Evolutionary conservation across 306 rosid genomes (phyloP), one percentile per base, ranked within the genome.

Genomic region (Acacia melanoxylon): DNA sequence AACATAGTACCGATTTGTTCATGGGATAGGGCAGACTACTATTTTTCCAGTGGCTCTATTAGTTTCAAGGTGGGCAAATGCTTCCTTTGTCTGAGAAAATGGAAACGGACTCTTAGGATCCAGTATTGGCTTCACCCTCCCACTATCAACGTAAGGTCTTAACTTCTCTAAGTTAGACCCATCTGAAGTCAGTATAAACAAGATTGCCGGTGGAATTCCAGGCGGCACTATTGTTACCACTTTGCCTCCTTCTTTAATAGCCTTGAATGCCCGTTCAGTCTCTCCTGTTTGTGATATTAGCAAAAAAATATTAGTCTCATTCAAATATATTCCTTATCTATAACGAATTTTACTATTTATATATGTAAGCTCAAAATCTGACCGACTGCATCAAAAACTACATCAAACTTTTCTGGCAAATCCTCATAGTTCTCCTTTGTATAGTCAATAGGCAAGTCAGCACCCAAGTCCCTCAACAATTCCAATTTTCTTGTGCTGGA

Each of bases 371-470:
- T 71, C 35, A 46, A 78, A 40, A 4, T 51, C 85, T 87, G 10
- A 92, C 98, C 98, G 25, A 88, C 94, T 82, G 86, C 5, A 71
- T 92, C 94, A 67, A 74, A 94, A 9, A 92, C 93, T 0, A 92
- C 81, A 81, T 92, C 97, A 54, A 87, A 92, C 81, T 94, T 94
- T 69, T 92, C 94, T 6, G 88, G 90, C 12, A 92, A 81, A 6
- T 94, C 95, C 77, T 92, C 95, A 29, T 82, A 72, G 59, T 91
- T 92, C 45, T 86, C 86, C 75, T 88, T 91, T 68, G 97, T 89
- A 68, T 94, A 94, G 82, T 94, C 98, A n/a, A 92, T 89, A 46
- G 93, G 88, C 62, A 87, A 83, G 74, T 94, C 98, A 76, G 80
- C 90, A 52, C 92, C 94, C 77, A 90, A 77, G 69, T 76, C 77